phyloP scores from a whole-genome alignment of 192 early-diverging fungal genomes.

The Phlyctochytrium bullatum region DNA sequence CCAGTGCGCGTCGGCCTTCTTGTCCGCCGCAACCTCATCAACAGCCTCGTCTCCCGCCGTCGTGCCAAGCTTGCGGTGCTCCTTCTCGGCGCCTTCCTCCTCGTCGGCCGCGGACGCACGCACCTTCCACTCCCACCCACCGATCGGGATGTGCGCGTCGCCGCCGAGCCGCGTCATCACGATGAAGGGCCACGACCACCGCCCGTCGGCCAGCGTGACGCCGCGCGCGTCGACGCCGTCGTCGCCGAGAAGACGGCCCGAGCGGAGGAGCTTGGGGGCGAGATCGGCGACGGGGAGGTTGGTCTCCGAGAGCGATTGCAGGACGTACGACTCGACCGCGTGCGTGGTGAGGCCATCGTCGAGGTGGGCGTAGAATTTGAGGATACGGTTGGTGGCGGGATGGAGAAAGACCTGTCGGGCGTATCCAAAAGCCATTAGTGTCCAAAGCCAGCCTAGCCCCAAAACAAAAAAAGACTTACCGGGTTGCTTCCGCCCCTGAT shows the following conservation, averaged over 20 bases:
- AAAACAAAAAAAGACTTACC: neutral
- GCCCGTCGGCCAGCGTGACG: neutral
- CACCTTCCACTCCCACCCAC: constrained; percentile 4
- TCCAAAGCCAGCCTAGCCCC: too few relatives aligned
- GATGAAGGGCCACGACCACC: constrained; percentile 33
- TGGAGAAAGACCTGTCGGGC: constrained; percentile 18
- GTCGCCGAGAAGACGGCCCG: constrained; percentile 7
- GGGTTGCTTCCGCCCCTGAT: constrained; percentile 21
- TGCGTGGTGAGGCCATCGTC: constrained; percentile 19
- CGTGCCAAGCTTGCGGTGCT: neutral
- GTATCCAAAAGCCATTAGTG: too few relatives aligned
- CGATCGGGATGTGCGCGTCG: neutral
- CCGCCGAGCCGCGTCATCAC: constrained; percentile 13
- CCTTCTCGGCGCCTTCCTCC: constrained; percentile 1
- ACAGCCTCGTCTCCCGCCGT: neutral
- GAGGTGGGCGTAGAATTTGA: constrained; percentile 39
- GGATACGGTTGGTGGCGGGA: constrained; percentile 2
- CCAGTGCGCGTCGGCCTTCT: neutral
- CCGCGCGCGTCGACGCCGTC: neutral
- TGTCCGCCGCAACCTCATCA: neutral
- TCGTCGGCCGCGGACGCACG: neutral
- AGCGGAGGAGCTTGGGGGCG: constrained; percentile 16
- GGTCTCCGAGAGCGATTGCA: neutral
- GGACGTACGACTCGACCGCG: constrained; percentile 11
- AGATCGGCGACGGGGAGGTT: neutral